Evolutionary conservation across 2,329 filamentous ascomycete genomes (phyloP).

Genomic region (Neofusicoccum ribis): DNA sequence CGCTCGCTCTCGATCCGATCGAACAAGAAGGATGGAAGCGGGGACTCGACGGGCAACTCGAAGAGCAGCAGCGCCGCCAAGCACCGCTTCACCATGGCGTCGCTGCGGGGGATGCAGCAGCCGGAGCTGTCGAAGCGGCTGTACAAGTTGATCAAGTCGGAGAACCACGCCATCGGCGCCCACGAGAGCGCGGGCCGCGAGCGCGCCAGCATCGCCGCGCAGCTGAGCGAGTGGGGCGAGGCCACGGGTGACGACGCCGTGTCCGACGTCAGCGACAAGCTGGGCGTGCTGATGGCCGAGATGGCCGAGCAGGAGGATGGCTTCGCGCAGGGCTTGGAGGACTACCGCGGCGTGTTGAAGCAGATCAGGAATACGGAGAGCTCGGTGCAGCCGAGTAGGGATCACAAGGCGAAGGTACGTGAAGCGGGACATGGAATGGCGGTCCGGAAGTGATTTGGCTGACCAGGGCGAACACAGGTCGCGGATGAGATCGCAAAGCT

Average conservation of each 20-base stretch:
- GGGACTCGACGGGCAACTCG: constrained; percentile 26
- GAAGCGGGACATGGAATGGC: no score
- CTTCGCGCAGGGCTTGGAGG: constrained; percentile 85
- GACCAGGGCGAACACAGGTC: constrained; percentile 51
- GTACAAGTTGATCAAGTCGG: constrained; percentile 89
- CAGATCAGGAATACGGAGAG: constrained; percentile 92
- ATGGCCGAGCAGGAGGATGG: constrained; percentile 90
- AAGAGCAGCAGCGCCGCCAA: constrained; percentile 47
- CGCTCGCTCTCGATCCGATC: constrained; percentile 74
- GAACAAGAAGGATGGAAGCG: constrained; percentile 38
- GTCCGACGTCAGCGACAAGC: constrained; percentile 90
- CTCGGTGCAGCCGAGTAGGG: constrained; percentile 89
- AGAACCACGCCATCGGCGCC: constrained; percentile 82
- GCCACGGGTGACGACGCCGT: constrained; percentile 83
- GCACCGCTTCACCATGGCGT: constrained; percentile 81
- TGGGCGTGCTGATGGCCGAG: constrained; percentile 88
- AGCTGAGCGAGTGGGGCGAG: constrained; percentile 96
- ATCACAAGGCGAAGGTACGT: constrained; percentile 71
- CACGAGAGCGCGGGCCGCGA: constrained; percentile 85
- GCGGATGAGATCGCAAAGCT: constrained; percentile 88
- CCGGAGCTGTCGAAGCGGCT: constrained; percentile 87
- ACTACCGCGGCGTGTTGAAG: constrained; percentile 80
- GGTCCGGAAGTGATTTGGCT: not conserved
- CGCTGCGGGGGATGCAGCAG: constrained; percentile 79
- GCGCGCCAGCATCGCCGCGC: constrained; percentile 78